Evolutionary conservation across 2,329 filamentous ascomycete species (phyloP), one percentile per base, ranked within the genome.

Genomic region (Fusarium algeriense): DNA sequence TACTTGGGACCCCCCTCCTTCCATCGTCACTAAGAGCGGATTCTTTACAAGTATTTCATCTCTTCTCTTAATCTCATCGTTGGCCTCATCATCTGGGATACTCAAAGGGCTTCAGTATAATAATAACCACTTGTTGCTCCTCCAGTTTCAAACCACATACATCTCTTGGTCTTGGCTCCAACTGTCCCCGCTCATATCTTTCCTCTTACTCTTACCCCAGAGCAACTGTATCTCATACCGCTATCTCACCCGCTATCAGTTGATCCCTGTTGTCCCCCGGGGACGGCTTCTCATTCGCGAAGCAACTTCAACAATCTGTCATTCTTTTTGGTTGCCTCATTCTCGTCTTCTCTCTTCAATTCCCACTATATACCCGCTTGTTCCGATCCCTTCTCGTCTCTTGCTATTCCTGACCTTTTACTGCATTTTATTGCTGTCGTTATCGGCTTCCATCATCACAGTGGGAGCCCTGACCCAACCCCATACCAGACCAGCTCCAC

Each of bases 161-260:
- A 23, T 57, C 32, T 43, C 35, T 41, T 30, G 23, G 43, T 23
- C 34, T 58, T 61, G 54, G 66, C 67, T 43, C 56, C 62, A 66
- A 61, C 67, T 67, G 67, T 62, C 70, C 61, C 70, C 66, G 54
- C 69, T 66, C 73, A 66, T 75, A 78, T 74, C 73, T 78, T 67
- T 64, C 20, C 67, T 70, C 64, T 75, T 67, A 34, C 64, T 71
- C 69, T 74, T 75, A 67, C 74, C 72, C 74, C 74, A 73, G 73
- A 76, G 67, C 71, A 67, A 66, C 70, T 67, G 72, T 71, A 64
- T 75, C 64, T 66, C 74, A 74, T 75, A 75, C 69, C 74, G 74
- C 74, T 76, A 76, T 76, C 74, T 73, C 64, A 70, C 57, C 74
- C 70, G 68, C 74, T 76, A 76, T 76, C 74, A 76, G 60, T 64